These are phyloP conservation scores for Hysterium pulicare DNA, from an alignment of 2,329 filamentous ascomycete species.

Conservation along the genomic window DNA sequence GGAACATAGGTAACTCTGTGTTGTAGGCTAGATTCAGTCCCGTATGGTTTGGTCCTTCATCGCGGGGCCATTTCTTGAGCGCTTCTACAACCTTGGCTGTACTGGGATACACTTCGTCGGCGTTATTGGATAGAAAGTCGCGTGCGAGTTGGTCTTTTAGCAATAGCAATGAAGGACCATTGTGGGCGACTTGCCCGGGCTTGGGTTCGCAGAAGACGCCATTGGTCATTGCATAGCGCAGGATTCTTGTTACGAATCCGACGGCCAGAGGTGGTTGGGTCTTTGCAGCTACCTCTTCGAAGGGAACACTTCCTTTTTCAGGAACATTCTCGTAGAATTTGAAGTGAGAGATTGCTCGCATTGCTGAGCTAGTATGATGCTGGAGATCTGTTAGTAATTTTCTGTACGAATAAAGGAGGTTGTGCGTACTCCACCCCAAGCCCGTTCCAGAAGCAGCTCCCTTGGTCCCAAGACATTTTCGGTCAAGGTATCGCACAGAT, in stretches of 20 bases:
- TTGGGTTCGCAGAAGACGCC: constrained; percentile 39
- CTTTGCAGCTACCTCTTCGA: constrained; percentile 1
- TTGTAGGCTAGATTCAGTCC: constrained; percentile 8
- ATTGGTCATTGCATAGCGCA: constrained; percentile 41
- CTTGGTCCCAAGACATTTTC: neutral
- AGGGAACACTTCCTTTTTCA: neutral
- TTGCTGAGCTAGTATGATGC: neutral
- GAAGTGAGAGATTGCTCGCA: constrained; percentile 1
- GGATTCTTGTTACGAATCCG: constrained; percentile 13
- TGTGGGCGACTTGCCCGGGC: constrained; percentile 40
- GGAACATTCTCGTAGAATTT: constrained; percentile 1
- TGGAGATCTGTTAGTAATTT: neutral
- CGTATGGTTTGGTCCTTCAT: constrained; percentile 10
- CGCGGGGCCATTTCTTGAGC: constrained; percentile 9
- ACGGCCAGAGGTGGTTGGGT: constrained; percentile 1
- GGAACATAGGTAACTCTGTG: constrained; percentile 9
- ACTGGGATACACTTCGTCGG: constrained; percentile 11
- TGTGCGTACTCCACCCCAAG: neutral
- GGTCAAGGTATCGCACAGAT: neutral
- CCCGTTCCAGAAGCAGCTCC: neutral
- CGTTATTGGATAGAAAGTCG: constrained; percentile 10
- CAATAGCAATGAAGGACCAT: constrained; percentile 11
- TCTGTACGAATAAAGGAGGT: neutral
- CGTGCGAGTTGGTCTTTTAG: constrained; percentile 9
- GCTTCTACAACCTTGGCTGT: constrained; percentile 8